phyloP scores from a whole-genome alignment of 768 basidiomycete genomes.

The Auricularia auricula-judae region DNA sequence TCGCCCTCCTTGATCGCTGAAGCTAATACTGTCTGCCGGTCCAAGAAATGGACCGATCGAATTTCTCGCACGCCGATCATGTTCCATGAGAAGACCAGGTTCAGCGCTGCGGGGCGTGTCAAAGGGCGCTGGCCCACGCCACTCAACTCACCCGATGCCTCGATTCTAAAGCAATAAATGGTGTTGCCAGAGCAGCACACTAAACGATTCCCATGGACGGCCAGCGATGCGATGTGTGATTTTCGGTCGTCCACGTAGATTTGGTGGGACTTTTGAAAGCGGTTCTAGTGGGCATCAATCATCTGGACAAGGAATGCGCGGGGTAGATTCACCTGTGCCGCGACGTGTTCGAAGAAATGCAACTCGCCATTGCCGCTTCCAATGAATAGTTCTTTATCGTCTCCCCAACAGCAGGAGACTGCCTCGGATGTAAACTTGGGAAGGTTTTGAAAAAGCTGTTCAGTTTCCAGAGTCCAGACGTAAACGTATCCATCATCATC shows the following conservation, averaged over 20 bases:
- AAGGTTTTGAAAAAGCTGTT: background rate
- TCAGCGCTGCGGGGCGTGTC: background rate
- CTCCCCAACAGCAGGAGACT: background rate
- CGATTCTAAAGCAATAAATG: background rate
- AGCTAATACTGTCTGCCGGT: background rate
- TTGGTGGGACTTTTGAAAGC: background rate
- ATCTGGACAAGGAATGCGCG: background rate
- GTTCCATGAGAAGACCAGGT: background rate
- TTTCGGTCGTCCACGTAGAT: background rate
- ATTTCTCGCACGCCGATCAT: background rate
- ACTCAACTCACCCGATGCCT: background rate
- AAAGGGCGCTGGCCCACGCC: background rate
- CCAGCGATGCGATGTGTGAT: background rate
- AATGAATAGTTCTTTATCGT: background rate
- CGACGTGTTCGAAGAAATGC: background rate
- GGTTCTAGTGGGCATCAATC: background rate
- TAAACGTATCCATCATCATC: background rate
- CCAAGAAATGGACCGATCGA: background rate
- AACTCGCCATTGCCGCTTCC: background rate
- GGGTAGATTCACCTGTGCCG: background rate
- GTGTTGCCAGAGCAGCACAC: background rate
- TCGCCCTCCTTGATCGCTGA: background rate
- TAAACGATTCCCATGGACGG: background rate
- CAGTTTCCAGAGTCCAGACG: background rate
- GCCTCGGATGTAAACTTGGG: background rate